Conservation (phyloP, 1,139 yeast species). For the Taphrina pruni region DNA sequence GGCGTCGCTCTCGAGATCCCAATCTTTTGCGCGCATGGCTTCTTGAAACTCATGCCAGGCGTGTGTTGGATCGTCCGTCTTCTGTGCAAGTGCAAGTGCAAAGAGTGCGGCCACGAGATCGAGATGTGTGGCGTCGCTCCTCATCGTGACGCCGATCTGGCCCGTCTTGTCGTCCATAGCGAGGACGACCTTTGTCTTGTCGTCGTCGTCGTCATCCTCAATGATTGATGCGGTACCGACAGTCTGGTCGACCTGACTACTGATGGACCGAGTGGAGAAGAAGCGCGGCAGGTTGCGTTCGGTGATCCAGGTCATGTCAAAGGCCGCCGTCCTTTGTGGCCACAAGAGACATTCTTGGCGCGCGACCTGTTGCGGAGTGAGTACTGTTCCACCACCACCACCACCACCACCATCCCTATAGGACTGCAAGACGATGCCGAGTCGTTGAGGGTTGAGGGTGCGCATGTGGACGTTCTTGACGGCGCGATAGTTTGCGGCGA, state of each 20-base stretch:
- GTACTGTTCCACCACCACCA: not conserved
- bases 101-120: not conserved
- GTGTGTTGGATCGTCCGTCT: not conserved
- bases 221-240: not conserved
- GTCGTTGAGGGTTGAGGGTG: conserved; percentile 52
- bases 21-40: not conserved
- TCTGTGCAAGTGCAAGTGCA: not conserved
- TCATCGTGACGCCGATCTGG: not conserved
- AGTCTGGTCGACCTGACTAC: too few species aligned
- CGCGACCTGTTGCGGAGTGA: not conserved
- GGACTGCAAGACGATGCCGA: conserved; percentile 48
- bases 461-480: conserved; percentile 52
- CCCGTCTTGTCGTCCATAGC: not conserved
- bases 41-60: not conserved
- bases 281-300: not conserved
- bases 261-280: too few species aligned
- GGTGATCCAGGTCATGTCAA: not conserved
- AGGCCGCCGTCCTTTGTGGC: not conserved
- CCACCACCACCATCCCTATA: not conserved
- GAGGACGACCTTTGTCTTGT: not conserved
- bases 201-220: not conserved
- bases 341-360: not conserved
- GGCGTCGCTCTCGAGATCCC: conserved; percentile 6
- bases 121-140: conserved; percentile 14
- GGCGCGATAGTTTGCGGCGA: conserved; percentile 53